These are phyloP conservation scores for Fusarium sp. DNA, from an alignment of 2,329 filamentous ascomycete species.

Conservation along the genomic window DNA sequence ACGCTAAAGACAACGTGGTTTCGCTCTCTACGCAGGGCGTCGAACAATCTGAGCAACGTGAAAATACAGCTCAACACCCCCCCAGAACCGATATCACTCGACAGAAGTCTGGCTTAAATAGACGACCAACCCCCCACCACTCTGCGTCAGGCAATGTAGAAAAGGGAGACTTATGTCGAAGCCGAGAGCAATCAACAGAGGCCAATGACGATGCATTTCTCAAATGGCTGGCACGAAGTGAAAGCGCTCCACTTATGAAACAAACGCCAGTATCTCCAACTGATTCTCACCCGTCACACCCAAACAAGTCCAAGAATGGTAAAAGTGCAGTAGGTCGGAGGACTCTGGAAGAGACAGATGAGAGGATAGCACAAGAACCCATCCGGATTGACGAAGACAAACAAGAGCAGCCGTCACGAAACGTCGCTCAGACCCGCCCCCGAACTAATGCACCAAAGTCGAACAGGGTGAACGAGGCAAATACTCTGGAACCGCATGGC, in stretches of 20 bases:
- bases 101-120: not conserved
- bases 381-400: not conserved
- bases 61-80: not conserved
- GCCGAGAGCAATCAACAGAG: not conserved
- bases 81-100: not conserved
- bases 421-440: not conserved
- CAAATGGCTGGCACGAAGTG: constrained; percentile 23
- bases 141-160: not conserved
- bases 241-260: not conserved
- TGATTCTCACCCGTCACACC: not conserved
- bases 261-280: not conserved
- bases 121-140: not conserved
- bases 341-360: not conserved
- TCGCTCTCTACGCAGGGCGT: constrained; percentile 5
- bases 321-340: not conserved
- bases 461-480: not conserved
- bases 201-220: constrained; percentile 23
- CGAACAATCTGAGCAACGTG: not conserved
- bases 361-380: not conserved
- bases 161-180: not conserved
- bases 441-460: not conserved
- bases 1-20: not conserved
- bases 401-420: not conserved
- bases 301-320: not conserved
- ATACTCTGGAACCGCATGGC: not conserved